Evolutionary conservation across 2,329 filamentous ascomycete genomes (phyloP), one percentile per base, ranked within the genome.

Genomic region (Aschersonia sp.): DNA sequence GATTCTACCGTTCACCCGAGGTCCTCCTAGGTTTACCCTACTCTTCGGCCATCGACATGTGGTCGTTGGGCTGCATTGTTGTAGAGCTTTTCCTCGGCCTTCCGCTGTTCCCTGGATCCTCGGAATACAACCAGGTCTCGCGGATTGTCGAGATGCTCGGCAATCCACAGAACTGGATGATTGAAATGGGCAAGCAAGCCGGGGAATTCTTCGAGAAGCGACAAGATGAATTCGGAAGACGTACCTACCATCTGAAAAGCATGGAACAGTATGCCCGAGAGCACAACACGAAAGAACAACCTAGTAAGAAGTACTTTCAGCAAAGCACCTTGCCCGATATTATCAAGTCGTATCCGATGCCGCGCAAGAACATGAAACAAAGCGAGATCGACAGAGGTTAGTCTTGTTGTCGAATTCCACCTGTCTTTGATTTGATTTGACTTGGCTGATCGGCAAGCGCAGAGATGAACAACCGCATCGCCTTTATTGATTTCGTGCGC

Each of bases 271-370:
- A 97, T 64, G 90, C 92, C 12, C 76, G 90, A 49, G 92, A 98
- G 62, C 92, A 95, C 62, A 85, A 85, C 50, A 92, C 88, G 37
- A 98, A 98, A 64, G 92, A 98, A 65, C 92, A 97, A 64, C 92
- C 92, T 29, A 98, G 92, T 78, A 98, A 98, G 73, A 97, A 97
- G 68, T 98, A 98, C 65, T 98, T 98, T 69, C 86, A 90, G 57
- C 88, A 89, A 37, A 96, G 81, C 41, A 94, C 88, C 1, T 69
- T 98, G 47, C 90, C 90, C 4, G 92, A 98, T 55, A 98, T 98
- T 54, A 97, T 98, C 68, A 87, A 94, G 62, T 88, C 86, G 48
- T 98, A 98, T 61, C 85, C 92, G 5, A 96, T 98, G 90, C 92
- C 92, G 44, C 78, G 92, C 59, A 98, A 98, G 70, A 96, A 96